Evolutionary conservation across 176 grass and related monocot species (phyloP).

Genomic region (Oryza punctata): DNA sequence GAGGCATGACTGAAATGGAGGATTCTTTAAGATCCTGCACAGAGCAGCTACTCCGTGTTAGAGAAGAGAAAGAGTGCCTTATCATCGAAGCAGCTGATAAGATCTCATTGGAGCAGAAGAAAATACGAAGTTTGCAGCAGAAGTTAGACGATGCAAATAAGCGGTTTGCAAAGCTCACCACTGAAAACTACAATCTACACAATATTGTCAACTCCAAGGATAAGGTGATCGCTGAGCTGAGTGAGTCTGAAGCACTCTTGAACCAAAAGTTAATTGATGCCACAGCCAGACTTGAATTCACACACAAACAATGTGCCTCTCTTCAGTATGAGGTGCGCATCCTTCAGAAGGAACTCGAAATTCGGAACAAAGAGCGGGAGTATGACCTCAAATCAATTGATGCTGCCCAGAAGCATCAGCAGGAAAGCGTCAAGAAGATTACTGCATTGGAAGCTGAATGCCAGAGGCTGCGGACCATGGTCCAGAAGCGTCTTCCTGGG

Average conservation of each 20-base stretch:
- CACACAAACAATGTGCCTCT: constrained; percentile 60
- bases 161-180: constrained; percentile 34
- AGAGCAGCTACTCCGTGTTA: constrained; percentile 35
- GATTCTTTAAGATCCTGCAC: constrained; percentile 44
- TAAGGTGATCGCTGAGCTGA: constrained; percentile 51
- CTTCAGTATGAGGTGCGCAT: constrained; percentile 64
- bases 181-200: constrained; percentile 56
- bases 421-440: constrained; percentile 59
- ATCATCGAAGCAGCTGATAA: constrained; percentile 43
- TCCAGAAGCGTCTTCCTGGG: constrained; percentile 64
- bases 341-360: constrained; percentile 72
- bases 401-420: constrained; percentile 57
- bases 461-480: constrained; percentile 64
- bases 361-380: constrained; percentile 59
- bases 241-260: constrained; percentile 40
- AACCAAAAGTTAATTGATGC: constrained; percentile 54
- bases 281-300: constrained; percentile 41
- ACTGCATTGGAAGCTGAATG: constrained; percentile 58
- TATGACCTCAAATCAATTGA: constrained; percentile 59
- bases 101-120: constrained; percentile 49
- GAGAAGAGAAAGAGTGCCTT: constrained; percentile 58
- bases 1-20: constrained; percentile 34
- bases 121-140: constrained; percentile 33
- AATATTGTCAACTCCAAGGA: constrained; percentile 58
- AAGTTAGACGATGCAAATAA: constrained; percentile 52